phyloP scores from a whole-genome alignment of 371 early-diverging fungal genomes.

The Mucor mucedo region DNA sequence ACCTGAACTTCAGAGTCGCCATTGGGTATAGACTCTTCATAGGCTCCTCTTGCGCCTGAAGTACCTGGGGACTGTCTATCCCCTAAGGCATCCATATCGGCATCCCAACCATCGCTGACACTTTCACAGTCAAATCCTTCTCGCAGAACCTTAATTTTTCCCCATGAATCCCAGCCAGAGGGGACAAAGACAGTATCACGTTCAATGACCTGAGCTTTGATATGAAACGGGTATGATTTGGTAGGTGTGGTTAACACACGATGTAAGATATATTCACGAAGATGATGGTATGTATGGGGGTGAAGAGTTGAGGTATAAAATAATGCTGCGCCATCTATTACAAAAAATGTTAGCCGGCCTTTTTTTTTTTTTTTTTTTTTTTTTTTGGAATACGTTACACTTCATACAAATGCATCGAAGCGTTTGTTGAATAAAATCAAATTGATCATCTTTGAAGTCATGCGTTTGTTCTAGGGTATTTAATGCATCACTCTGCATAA shows the following conservation, averaged over 20 bases:
- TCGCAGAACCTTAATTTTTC: slow-evolving; percentile 82
- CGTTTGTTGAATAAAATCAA: slow-evolving; percentile 93
- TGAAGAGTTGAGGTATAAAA: slow-evolving; percentile 87
- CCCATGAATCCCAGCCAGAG: slow-evolving; percentile 94
- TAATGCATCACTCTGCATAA: slow-evolving; percentile 73
- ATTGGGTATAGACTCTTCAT: slow-evolving; percentile 51
- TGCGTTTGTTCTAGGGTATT: slow-evolving; percentile 74
- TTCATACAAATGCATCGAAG: slow-evolving; percentile 88
- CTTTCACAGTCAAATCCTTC: slow-evolving; percentile 79
- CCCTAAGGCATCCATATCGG: slow-evolving; percentile 51
- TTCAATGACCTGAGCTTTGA: slow-evolving; percentile 84
- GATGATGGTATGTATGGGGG: slow-evolving; percentile 75
- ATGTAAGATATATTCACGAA: slow-evolving; percentile 86
- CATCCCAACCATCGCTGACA: slow-evolving; percentile 67
- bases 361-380: neutral
- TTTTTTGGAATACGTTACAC: slow-evolving; percentile 54
- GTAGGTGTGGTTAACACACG: slow-evolving; percentile 61
- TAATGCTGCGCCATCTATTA: slow-evolving; percentile 87
- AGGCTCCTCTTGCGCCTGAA: slow-evolving; percentile 46
- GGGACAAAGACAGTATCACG: slow-evolving; percentile 90
- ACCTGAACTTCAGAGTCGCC: slow-evolving; percentile 48
- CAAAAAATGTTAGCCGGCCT: too few relatives aligned
- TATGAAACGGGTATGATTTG: slow-evolving; percentile 62
- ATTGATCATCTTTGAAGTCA: slow-evolving; percentile 84
- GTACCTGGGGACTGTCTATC: slow-evolving; percentile 44